Evolutionary conservation across 2,329 filamentous ascomycete genomes (phyloP).

Genomic region (Colletotrichum sidae): DNA sequence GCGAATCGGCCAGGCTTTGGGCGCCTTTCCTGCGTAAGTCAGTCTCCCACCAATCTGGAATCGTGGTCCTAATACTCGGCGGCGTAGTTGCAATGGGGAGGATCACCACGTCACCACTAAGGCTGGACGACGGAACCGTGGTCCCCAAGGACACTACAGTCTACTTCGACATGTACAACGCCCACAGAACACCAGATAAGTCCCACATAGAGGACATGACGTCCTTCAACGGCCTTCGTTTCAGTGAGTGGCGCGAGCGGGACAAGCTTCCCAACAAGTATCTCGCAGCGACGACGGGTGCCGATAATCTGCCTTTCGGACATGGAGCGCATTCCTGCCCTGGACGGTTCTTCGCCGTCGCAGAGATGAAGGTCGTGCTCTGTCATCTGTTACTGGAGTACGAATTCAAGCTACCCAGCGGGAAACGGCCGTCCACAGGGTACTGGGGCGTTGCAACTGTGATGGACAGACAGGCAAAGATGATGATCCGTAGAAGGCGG

Average conservation of each 20-base stretch:
- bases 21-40: constrained; percentile 9
- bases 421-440: background rate
- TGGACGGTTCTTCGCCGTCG: constrained; percentile 54
- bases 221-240: constrained; percentile 12
- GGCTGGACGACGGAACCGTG: constrained; percentile 10
- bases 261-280: constrained; percentile 14
- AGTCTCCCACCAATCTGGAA: accelerated
- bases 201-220: background rate
- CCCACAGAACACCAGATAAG: constrained; percentile 9
- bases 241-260: constrained; percentile 8
- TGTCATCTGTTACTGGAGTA: constrained; percentile 45
- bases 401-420: constrained; percentile 35
- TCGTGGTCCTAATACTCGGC: background rate
- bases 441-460: constrained; percentile 8
- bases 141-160: constrained; percentile 14
- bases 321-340: constrained; percentile 55
- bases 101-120: constrained; percentile 9
- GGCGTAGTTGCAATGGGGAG: constrained; percentile 10
- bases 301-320: constrained; percentile 50
- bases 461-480: constrained; percentile 13
- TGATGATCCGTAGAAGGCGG: constrained; percentile 4
- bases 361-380: constrained; percentile 52
- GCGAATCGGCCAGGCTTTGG: constrained; percentile 10
- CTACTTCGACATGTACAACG: constrained; percentile 24
- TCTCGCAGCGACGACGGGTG: constrained; percentile 41